Percentiles rank a stretch among this genome's conserved stretches.
Conservation (phyloP, 768 basidiomycete genomes). For the Leccinum fibrillosum region DNA sequence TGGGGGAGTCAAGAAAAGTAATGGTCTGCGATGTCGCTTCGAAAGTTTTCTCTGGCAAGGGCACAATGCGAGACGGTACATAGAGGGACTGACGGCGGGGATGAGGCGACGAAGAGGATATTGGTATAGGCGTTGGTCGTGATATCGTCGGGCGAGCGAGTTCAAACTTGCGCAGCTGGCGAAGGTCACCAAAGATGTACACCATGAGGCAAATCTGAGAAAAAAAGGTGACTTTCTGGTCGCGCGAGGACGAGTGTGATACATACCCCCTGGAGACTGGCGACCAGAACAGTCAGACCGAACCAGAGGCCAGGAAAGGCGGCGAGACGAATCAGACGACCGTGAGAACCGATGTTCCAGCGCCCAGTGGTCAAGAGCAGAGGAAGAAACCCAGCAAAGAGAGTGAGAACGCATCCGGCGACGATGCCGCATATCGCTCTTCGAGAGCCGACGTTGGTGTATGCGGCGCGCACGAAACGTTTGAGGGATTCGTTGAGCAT, state of each 20-base stretch:
- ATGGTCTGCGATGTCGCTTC: neutral
- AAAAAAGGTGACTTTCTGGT: slow-evolving; percentile 6
- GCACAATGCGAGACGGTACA: slow-evolving; percentile 7
- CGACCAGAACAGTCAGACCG: slow-evolving; percentile 58
- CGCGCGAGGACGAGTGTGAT: neutral
- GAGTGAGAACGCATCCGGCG: slow-evolving; percentile 50
- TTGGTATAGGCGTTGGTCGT: slow-evolving; percentile 27
- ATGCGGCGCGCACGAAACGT: slow-evolving; percentile 66
- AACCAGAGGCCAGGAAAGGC: slow-evolving; percentile 71
- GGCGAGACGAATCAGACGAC: slow-evolving; percentile 53
- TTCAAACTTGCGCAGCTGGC: slow-evolving; percentile 77
- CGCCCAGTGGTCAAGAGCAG: slow-evolving; percentile 46
- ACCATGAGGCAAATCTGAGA: slow-evolving; percentile 61
- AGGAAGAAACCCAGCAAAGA: slow-evolving; percentile 48
- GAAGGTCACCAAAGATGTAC: slow-evolving; percentile 75
- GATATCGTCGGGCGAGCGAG: slow-evolving; percentile 68
- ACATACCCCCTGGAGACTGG: slow-evolving; percentile 64
- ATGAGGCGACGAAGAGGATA: neutral
- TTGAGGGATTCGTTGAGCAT: slow-evolving; percentile 63
- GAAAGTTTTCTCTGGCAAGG: slow-evolving; percentile 1
- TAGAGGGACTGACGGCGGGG: neutral
- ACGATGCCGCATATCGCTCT: slow-evolving; percentile 68
- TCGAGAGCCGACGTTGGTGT: slow-evolving; percentile 65
- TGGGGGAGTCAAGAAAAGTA: slow-evolving; percentile 12
- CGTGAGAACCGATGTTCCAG: slow-evolving; percentile 28